These are phyloP conservation scores for Cucumis melo DNA, from an alignment of 306 rosid genomes.

Conservation along the genomic window DNA sequence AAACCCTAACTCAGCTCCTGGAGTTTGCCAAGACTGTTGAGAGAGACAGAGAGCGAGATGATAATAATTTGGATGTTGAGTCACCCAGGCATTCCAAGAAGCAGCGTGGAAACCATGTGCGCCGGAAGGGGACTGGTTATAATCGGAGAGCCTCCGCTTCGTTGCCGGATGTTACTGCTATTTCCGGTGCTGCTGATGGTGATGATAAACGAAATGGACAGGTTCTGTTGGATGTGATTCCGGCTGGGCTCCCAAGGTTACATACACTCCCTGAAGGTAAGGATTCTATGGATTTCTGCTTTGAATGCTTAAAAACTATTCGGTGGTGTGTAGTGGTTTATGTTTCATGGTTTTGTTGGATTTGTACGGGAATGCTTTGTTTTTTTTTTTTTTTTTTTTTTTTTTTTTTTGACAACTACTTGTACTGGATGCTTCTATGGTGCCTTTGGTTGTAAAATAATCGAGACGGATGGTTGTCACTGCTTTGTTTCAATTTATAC, in stretches of 20 bases:
- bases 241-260: constrained; percentile 67
- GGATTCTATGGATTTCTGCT: constrained; percentile 10
- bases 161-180: constrained; percentile 59
- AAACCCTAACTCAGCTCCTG: constrained; percentile 68
- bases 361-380: background rate
- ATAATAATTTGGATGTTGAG: constrained; percentile 22
- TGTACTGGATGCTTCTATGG: background rate
- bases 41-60: constrained; percentile 26
- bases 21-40: constrained; percentile 85
- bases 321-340: background rate
- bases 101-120: constrained; percentile 23
- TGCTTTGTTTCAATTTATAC: background rate
- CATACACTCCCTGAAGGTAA: constrained; percentile 88
- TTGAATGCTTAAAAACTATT: background rate
- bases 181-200: constrained; percentile 32
- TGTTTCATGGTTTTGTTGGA: background rate
- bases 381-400: no score
- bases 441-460: background rate
- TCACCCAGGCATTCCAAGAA: constrained; percentile 46
- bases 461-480: background rate
- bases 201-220: constrained; percentile 50
- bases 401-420: background rate
- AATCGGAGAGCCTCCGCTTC: constrained; percentile 51
- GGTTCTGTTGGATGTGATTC: constrained; percentile 52
- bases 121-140: constrained; percentile 24